Conservation (phyloP, 768 basidiomycete genomes). For the Plicaturopsis crispa region DNA sequence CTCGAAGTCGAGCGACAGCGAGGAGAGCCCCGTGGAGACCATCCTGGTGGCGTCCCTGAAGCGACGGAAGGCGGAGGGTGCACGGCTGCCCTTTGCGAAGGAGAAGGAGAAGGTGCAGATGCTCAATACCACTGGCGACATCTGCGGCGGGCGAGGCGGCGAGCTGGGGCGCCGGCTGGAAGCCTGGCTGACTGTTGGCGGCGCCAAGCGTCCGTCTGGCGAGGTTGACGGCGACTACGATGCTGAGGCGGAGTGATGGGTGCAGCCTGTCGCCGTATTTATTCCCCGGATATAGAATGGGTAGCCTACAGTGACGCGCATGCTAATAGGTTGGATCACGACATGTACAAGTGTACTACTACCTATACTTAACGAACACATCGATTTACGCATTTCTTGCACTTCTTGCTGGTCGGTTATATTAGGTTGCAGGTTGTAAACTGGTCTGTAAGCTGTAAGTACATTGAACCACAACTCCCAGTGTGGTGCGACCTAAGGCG, state of each 20-base stretch:
- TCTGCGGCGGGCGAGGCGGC: slow-evolving; percentile 73
- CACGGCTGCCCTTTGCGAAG: slow-evolving; percentile 44
- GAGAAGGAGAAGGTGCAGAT: slow-evolving; percentile 66
- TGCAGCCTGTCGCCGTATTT: background rate
- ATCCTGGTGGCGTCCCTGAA: slow-evolving; percentile 17
- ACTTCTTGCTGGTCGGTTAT: too few species aligned
- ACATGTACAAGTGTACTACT: too few species aligned
- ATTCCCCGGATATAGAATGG: too few species aligned
- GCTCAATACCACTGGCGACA: slow-evolving; percentile 64
- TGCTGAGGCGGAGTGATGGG: slow-evolving; percentile 11
- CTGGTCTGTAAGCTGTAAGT: too few species aligned
- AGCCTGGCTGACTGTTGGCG: slow-evolving; percentile 54
- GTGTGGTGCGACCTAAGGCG: too few species aligned
- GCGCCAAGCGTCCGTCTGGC: slow-evolving; percentile 12
- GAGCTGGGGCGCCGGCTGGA: slow-evolving; percentile 71
- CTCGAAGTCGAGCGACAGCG: background rate
- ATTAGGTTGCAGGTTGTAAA: too few species aligned
- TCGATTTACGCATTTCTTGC: too few species aligned
- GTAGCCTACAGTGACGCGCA: too few species aligned
- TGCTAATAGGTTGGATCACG: too few species aligned
- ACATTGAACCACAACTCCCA: too few species aligned
- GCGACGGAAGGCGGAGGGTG: slow-evolving; percentile 28
- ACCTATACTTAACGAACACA: too few species aligned
- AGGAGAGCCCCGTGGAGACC: slow-evolving; percentile 8
- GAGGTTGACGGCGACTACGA: slow-evolving; percentile 18